Evolutionary conservation across 1,139 yeast genomes (phyloP), one percentile per base, ranked within the genome.

Genomic region (Pichiaceae sp.): DNA sequence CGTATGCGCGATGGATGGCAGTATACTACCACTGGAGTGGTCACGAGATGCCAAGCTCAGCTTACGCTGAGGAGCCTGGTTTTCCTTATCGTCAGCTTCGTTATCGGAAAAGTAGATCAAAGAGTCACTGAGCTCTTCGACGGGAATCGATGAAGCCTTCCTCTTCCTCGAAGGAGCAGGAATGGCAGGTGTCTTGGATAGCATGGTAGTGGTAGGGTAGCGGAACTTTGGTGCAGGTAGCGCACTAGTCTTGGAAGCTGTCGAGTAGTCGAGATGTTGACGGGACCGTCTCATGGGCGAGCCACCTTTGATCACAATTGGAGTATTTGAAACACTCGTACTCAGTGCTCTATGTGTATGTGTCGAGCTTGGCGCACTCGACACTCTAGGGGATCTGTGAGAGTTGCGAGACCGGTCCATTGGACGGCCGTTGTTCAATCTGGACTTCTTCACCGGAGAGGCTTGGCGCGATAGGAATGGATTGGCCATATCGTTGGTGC

Each of bases 111-210:
- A 41, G 15, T 52, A 54, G 28, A 53, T 41, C 40, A 53, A 45
- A 4, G 57, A 54, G 35, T 55, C 59, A 37, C 56, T 54, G 14
- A 46, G 35, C 15, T 44, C 43, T 32, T 43, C 46, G 23, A 50
- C 49, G 19, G 48, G 43, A 25, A 33, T 34, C 29, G 31, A 32
- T n/a, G 11, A 25, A 21, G 19, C 17, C 34, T 17, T 19, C 16
- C 27, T 19, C 19, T 17, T 41, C 27, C 21, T 16, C 31, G 33
- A 8, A 14, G 24, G 32, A 4, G 20, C 32, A 18, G 32, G 16
- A 4, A 30, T 17, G 16, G 14, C 5, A 9, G 32, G 32, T 17
- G 24, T 15, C 17, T 18, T 17, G 16, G 11, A 5, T 6, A 14
- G 32, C 8, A 18, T 9, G 16, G 5, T 15, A 6, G 31, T 11